Percentiles rank a stretch among this genome's conserved stretches.
Conservation (phyloP, 2,329 filamentous ascomycete species). For the Alternaria alternata region DNA sequence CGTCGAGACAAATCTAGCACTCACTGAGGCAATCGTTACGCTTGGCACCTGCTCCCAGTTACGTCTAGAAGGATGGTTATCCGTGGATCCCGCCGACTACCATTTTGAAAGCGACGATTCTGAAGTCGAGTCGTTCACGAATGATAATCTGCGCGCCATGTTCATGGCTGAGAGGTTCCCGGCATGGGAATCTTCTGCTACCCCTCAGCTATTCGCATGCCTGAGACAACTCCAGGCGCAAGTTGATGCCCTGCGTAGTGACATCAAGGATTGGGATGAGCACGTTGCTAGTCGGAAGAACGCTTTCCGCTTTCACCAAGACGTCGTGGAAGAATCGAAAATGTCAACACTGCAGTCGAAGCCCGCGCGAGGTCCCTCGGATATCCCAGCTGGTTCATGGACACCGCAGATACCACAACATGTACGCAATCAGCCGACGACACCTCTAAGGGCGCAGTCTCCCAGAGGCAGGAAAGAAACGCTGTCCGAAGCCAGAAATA, state of each 20-base stretch:
- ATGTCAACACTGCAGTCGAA: slow-evolving; percentile 40
- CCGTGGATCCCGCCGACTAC: slow-evolving; percentile 69
- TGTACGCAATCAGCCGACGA: slow-evolving; percentile 40
- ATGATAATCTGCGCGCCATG: slow-evolving; percentile 43
- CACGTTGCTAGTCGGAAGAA: slow-evolving; percentile 59
- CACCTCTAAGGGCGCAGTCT: slow-evolving; percentile 46
- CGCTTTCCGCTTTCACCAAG: slow-evolving; percentile 58
- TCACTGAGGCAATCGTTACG: slow-evolving; percentile 84
- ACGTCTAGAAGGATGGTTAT: slow-evolving; percentile 87
- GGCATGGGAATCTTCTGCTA: slow-evolving; percentile 46
- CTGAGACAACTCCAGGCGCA: slow-evolving; percentile 54
- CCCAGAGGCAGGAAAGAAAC: slow-evolving; percentile 49
- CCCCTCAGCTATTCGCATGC: slow-evolving; percentile 53
- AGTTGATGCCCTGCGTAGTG: slow-evolving; percentile 53
- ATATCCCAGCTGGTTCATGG: slow-evolving; percentile 42
- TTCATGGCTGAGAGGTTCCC: slow-evolving; percentile 49
- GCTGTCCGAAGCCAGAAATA: slow-evolving; percentile 27
- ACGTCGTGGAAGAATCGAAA: slow-evolving; percentile 53
- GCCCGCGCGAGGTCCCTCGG: slow-evolving; percentile 34
- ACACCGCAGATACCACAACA: slow-evolving; percentile 49
- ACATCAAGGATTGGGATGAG: slow-evolving; percentile 58
- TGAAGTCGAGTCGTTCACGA: slow-evolving; percentile 36
- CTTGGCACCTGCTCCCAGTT: slow-evolving; percentile 86
- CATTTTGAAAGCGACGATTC: slow-evolving; percentile 39
- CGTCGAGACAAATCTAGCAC: slow-evolving; percentile 86